Percentiles rank a stretch among this genome's conserved stretches.
Evolutionary conservation across 495 filamentous ascomycete genomes (phyloP).

Genomic region (Echria macrotheca): DNA sequence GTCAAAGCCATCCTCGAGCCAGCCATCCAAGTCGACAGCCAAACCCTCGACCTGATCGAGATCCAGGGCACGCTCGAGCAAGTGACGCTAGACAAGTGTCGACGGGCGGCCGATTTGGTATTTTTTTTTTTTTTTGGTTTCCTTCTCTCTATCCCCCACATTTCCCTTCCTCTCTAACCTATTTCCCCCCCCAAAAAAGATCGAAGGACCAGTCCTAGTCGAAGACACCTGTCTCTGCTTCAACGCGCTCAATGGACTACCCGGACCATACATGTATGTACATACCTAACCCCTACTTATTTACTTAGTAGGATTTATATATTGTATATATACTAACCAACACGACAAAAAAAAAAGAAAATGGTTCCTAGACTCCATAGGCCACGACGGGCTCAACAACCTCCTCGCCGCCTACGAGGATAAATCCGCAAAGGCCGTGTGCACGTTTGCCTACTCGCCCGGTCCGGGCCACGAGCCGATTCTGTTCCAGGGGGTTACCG

Average conservation of each 20-base stretch:
- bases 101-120: conserved; percentile 66
- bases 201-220: conserved; percentile 82
- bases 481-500: conserved; percentile 86
- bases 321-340: too few relatives aligned
- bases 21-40: conserved; percentile 65
- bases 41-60: conserved; percentile 74
- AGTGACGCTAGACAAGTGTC: conserved; percentile 81
- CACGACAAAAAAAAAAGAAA: conserved; percentile 58
- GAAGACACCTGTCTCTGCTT: conserved; percentile 96
- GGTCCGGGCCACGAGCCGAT: conserved; percentile 80
- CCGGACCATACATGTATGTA: conserved; percentile 92
- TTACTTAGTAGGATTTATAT: too few relatives aligned
- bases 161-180: neutral
- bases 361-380: conserved; percentile 80
- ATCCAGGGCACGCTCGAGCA: conserved; percentile 92
- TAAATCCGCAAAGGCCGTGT: conserved; percentile 86
- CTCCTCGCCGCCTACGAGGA: conserved; percentile 85
- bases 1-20: conserved; percentile 78
- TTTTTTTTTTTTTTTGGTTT: conserved; percentile 3
- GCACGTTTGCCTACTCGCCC: conserved; percentile 87
- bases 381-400: conserved; percentile 81
- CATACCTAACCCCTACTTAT: neutral
- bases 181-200: conserved; percentile 44
- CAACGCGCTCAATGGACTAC: conserved; percentile 77
- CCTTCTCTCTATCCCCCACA: neutral